Percentiles rank a stretch among this genome's conserved stretches.
phyloP scores from a whole-genome alignment of 2,329 filamentous ascomycete species.

The Pestalotiopsis sp. region DNA sequence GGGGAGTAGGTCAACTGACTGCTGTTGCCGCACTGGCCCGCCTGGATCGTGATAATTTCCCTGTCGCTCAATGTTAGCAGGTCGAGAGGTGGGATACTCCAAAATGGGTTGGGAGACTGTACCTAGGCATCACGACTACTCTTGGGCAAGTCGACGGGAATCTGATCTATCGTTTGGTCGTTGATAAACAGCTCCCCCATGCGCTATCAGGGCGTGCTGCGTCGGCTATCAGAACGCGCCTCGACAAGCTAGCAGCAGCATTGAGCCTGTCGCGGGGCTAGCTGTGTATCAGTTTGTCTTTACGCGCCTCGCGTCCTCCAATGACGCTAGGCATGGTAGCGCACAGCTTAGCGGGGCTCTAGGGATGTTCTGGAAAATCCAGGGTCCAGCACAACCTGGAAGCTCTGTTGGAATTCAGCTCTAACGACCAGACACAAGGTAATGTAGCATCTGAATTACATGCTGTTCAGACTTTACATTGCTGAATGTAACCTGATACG shows the following conservation, averaged over 20 bases:
- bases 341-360: neutral
- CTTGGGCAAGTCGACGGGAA: constrained; percentile 10
- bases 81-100: neutral
- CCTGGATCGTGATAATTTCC: constrained; percentile 99
- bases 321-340: constrained; percentile 14
- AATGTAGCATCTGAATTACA: neutral
- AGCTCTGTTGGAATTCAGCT: neutral
- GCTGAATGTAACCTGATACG: no score
- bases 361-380: neutral
- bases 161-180: neutral
- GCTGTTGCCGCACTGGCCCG: constrained; percentile 99
- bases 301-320: constrained; percentile 24
- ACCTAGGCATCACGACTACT: constrained; percentile 31
- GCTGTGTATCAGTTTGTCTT: neutral
- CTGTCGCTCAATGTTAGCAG: constrained; percentile 47
- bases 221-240: neutral
- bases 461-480: neutral
- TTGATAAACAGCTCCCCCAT: neutral
- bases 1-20: constrained; percentile 63
- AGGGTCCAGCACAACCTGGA: neutral
- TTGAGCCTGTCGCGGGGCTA: constrained; percentile 9
- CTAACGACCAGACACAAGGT: neutral
- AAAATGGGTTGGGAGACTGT: neutral
- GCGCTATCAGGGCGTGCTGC: neutral
- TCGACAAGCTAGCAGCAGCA: neutral